Conservation (phyloP, 148 eudicot genomes). For the Dianthus caryophyllus region DNA sequence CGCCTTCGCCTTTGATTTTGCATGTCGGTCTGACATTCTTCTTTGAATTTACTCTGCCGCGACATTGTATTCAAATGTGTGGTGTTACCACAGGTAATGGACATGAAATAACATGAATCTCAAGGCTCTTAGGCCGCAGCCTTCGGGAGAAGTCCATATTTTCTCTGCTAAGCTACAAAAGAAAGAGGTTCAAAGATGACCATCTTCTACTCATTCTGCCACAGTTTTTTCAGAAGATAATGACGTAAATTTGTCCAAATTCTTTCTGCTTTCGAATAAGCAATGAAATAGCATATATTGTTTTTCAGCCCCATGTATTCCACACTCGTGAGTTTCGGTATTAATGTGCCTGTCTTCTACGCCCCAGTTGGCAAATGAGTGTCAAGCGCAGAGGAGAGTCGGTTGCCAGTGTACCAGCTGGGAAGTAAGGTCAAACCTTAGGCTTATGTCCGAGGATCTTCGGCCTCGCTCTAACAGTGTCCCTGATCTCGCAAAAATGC, state of each 20-base stretch:
- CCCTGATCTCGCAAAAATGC: constrained; percentile 72
- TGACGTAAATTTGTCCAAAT: neutral
- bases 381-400: constrained; percentile 79
- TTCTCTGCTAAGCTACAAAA: constrained; percentile 90
- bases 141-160: constrained; percentile 76
- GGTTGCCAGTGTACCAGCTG: constrained; percentile 51
- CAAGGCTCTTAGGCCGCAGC: constrained; percentile 75
- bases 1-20: too few relatives aligned
- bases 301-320: neutral
- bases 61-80: neutral
- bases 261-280: neutral
- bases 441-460: constrained; percentile 67
- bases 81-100: constrained; percentile 55
- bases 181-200: constrained; percentile 56
- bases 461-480: constrained; percentile 64
- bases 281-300: neutral
- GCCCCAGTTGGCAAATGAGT: constrained; percentile 70
- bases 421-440: constrained; percentile 61
- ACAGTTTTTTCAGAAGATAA: neutral
- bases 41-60: neutral
- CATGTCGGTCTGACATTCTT: neutral
- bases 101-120: constrained; percentile 96
- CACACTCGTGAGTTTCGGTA: too few relatives aligned
- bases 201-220: constrained; percentile 1
- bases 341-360: neutral